Evolutionary conservation across 2,329 filamentous ascomycete species (phyloP), one percentile per base, ranked within the genome.

Genomic region (Clonostachys solani): DNA sequence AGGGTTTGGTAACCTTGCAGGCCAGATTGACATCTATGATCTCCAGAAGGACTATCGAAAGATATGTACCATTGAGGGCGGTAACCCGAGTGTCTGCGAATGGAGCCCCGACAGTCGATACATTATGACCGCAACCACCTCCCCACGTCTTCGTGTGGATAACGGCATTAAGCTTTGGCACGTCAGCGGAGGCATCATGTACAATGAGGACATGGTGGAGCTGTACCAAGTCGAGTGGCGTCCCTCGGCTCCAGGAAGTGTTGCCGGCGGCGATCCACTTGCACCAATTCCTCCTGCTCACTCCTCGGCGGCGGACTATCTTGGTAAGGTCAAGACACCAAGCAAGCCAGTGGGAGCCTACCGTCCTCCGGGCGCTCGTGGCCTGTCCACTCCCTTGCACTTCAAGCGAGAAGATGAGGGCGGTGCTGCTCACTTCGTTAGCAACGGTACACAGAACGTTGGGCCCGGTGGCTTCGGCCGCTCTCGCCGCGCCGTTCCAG

Each of bases 401-500:
- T 99, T 97, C 76, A 95, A 95, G 77, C 90, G 94, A 49, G 94
- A 99, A 67, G 94, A 99, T 54, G 90, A 99, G 69, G 94, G 94
- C 45, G 94, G 94, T 46, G 88, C 88, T 9, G 92, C 92, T 7
- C 95, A 92, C 61, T 74, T 89, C 49, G 78, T 83, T 56, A 85
- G 88, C 66, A 92, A 94, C 54, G 90, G 89, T 61, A 79, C 84
- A 29, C 79, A 86, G 4, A 83, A 83, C n/a, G 67, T 83, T 37
- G 77, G 80, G 19, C 73, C 83, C 43, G 95, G 92, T 59, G 89
- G 88, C n/a, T 96, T 96, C 60, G 91, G 83, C 42, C 74, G 78
- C 68, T 52, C 80, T 42, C 85, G 89, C 57, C 87, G 91, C 56
- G 83, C 85, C 51, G 84, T 99, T 16, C 94, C 94, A 5, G 94